Conservation (phyloP, 306 rosid species). For the Dalbergia cultrata region DNA sequence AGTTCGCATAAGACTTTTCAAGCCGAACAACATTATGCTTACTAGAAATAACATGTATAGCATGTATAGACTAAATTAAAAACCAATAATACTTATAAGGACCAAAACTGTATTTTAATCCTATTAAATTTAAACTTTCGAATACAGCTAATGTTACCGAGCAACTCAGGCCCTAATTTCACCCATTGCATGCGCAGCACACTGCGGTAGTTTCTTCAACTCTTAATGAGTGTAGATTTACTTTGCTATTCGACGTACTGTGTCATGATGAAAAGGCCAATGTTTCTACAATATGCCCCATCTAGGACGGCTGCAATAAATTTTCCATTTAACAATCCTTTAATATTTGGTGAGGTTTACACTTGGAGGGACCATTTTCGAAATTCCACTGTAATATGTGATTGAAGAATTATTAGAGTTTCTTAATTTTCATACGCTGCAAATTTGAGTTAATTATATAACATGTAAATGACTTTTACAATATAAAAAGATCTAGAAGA, state of each 20-base stretch:
- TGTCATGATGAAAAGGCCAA: neutral
- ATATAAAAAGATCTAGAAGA: too few species aligned
- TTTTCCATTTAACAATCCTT: conserved; percentile 23
- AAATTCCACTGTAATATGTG: neutral
- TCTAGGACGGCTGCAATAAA: conserved; percentile 53
- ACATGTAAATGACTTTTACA: too few species aligned
- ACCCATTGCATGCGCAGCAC: neutral
- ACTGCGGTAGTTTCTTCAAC: neutral
- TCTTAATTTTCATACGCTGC: neutral
- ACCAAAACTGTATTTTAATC: too few species aligned
- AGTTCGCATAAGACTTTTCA: too few species aligned
- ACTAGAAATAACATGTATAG: too few species aligned
- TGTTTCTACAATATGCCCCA: neutral
- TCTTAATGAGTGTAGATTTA: neutral
- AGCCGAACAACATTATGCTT: too few species aligned
- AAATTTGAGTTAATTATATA: too few species aligned
- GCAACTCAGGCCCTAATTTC: conserved; percentile 3
- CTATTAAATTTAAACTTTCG: neutral
- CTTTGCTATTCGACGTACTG: neutral
- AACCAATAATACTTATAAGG: too few species aligned
- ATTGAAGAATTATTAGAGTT: neutral
- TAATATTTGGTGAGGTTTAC: conserved; percentile 4
- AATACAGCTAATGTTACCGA: neutral
- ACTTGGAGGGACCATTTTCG: conserved; percentile 25
- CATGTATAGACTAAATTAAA: too few species aligned